Percentiles rank a stretch among this genome's conserved stretches.
Conservation (phyloP, 2,329 filamentous ascomycete species). For the Talaromyces sp. region DNA sequence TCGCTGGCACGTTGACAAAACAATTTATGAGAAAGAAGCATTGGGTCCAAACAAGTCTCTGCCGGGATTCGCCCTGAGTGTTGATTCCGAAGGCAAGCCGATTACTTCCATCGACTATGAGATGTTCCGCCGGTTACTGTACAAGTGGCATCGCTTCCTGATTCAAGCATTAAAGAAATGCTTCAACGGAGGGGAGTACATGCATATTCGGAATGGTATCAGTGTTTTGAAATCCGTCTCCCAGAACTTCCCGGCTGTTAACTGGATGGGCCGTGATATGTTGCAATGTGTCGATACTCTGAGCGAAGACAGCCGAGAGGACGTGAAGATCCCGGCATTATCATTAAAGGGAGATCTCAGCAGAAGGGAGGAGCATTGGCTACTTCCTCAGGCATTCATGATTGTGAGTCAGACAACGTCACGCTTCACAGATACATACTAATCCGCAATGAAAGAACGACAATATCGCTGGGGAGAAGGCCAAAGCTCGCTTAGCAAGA, state of each 20-base stretch:
- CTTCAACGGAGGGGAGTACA: slow-evolving; percentile 79
- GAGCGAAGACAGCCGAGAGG: slow-evolving; percentile 41
- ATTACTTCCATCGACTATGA: slow-evolving; percentile 72
- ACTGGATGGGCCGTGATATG: slow-evolving; percentile 67
- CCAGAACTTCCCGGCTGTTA: slow-evolving; percentile 78
- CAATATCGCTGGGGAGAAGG: slow-evolving; percentile 19
- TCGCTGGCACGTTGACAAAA: slow-evolving; percentile 74
- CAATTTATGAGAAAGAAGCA: slow-evolving; percentile 75
- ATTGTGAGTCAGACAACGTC: slow-evolving; percentile 20
- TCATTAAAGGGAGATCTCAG: slow-evolving; percentile 45
- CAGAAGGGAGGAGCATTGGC: slow-evolving; percentile 44
- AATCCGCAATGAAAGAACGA: slow-evolving; percentile 17
- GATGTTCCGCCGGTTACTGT: slow-evolving; percentile 77
- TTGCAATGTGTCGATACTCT: slow-evolving; percentile 37
- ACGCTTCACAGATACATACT: background rate
- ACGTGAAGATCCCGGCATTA: slow-evolving; percentile 45
- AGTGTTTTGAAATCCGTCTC: slow-evolving; percentile 77
- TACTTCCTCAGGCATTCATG: slow-evolving; percentile 43
- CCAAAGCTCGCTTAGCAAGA: slow-evolving; percentile 23
- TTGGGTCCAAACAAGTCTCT: slow-evolving; percentile 60
- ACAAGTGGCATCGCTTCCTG: slow-evolving; percentile 83
- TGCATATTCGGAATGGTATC: slow-evolving; percentile 95
- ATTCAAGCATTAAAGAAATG: slow-evolving; percentile 75
- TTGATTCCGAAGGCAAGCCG: slow-evolving; percentile 66
- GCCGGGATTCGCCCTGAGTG: slow-evolving; percentile 70